These are phyloP conservation scores for Knoxia roxburghii DNA, from an alignment of 257 asterid species.

Conservation along the genomic window DNA sequence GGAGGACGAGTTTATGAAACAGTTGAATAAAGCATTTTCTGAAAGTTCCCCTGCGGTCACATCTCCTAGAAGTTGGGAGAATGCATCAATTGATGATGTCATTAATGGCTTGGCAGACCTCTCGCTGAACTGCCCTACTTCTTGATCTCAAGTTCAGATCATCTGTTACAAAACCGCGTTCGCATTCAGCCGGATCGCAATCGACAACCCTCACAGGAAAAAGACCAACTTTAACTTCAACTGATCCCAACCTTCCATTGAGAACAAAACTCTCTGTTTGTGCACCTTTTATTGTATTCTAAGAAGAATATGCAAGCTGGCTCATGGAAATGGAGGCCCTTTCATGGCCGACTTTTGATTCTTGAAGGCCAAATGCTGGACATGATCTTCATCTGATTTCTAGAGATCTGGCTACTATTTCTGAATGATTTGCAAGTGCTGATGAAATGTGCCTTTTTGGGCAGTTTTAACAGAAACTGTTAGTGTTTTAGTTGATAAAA, in stretches of 20 bases:
- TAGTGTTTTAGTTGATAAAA: too few relatives aligned
- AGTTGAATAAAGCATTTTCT: conserved; percentile 27
- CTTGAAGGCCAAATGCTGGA: not conserved
- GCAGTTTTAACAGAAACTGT: too few relatives aligned
- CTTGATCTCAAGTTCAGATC: too few relatives aligned
- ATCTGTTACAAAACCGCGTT: too few relatives aligned
- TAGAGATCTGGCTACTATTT: not conserved
- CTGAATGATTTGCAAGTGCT: too few relatives aligned
- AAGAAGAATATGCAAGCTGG: not conserved
- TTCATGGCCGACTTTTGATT: too few relatives aligned
- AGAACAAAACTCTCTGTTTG: not conserved
- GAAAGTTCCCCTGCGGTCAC: conserved; percentile 20
- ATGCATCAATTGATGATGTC: conserved; percentile 38
- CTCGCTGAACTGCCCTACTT: too few relatives aligned
- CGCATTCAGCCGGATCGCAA: too few relatives aligned
- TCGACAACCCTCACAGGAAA: too few relatives aligned
- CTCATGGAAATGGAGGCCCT: not conserved
- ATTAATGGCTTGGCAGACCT: conserved; percentile 53
- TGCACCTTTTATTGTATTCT: not conserved
- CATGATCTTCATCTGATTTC: not conserved
- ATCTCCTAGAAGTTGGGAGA: conserved; percentile 22
- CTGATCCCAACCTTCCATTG: not conserved
- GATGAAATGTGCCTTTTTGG: too few relatives aligned
- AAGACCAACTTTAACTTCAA: not conserved
- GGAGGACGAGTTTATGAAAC: conserved; percentile 28